Base-by-base conservation (phyloP, 768 basidiomycete genomes). In the Coprinopsis cinerea region DNA sequence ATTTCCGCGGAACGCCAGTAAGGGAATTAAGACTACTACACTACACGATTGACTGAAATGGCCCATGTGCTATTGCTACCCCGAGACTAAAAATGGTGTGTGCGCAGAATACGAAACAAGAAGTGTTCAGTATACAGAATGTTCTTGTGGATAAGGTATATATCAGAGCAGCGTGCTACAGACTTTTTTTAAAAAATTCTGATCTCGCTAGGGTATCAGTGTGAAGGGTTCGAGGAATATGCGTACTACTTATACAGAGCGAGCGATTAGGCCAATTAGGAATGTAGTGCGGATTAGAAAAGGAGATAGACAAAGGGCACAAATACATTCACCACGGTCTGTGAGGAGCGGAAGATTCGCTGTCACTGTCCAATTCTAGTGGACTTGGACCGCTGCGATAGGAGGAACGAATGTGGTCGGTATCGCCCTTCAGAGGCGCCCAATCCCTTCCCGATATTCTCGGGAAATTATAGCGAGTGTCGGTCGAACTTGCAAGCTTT, bases 291-390 rank as follows among this genome's bases (percentile, higher is more conserved):
- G 23, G 18, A 45, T 28, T 28, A 32, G 44, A 28, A n/a, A 15
- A 24, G 11, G 26, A 28, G 13, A 48, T 5, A 14, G n/a, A 28
- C 28, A 32, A 22, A 41, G 24, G 32, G 41, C 40, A 35, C 17
- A 23, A 44, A 23, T n/a, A 37, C 18, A 28, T 22, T 28, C 63
- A 77, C 77, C 77, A 78, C 53, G 76, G 76, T 30, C 77, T 62
- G 37, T 72, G 61, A 3, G 75, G 75, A 35, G 53, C 59, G 26
- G 64, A 44, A 34, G 39, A 60, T 48, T 72, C 68, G 48, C 53
- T 62, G 54, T 74, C 73, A 39, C 68, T 67, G 51, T 73, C 72
- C 45, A 61, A 61, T 11, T 58, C 54, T 32, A 64, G 59, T 36
- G 59, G 42, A 23, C 54, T 52, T 14, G 44, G 51, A 7, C 58